phyloP scores from a whole-genome alignment of 116 monocot genomes.

The Trichopus zeylanicus region DNA sequence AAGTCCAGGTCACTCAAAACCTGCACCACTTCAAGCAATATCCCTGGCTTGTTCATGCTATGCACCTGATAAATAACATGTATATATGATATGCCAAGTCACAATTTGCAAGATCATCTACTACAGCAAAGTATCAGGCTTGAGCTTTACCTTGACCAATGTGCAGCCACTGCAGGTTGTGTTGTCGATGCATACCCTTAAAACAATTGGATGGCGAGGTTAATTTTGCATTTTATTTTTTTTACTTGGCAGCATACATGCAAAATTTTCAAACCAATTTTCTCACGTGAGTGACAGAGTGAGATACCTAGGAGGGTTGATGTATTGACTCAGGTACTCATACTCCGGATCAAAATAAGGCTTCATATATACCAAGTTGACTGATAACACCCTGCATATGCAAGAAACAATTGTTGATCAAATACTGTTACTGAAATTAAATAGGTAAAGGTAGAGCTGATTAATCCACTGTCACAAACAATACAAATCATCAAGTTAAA shows the following conservation, averaged over 20 bases:
- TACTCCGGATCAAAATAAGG: conserved; percentile 91
- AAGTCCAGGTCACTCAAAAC: conserved; percentile 79
- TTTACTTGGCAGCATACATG: background rate
- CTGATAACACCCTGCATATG: too few species aligned
- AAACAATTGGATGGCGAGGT: conserved; percentile 8
- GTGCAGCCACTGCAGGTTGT: conserved; percentile 53
- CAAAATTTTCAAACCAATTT: too few species aligned
- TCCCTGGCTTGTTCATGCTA: conserved; percentile 81
- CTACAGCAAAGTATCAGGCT: too few species aligned
- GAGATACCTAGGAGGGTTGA: conserved; percentile 73
- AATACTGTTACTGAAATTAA: too few species aligned
- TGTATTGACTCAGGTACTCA: conserved; percentile 62
- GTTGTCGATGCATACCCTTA: conserved; percentile 88
- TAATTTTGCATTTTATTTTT: background rate
- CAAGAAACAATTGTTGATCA: too few species aligned
- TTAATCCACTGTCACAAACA: too few species aligned
- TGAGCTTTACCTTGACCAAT: conserved; percentile 71
- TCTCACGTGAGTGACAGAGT: conserved; percentile 11
- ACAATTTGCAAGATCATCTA: background rate
- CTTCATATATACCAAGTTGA: conserved; percentile 17
- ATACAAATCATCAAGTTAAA: too few species aligned
- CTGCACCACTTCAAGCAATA: conserved; percentile 85
- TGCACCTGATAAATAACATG: conserved; percentile 48
- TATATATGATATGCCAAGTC: background rate
- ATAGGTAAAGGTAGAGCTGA: too few species aligned